phyloP scores from a whole-genome alignment of 176 grass and related monocot species.

The Oryza officinalis region DNA sequence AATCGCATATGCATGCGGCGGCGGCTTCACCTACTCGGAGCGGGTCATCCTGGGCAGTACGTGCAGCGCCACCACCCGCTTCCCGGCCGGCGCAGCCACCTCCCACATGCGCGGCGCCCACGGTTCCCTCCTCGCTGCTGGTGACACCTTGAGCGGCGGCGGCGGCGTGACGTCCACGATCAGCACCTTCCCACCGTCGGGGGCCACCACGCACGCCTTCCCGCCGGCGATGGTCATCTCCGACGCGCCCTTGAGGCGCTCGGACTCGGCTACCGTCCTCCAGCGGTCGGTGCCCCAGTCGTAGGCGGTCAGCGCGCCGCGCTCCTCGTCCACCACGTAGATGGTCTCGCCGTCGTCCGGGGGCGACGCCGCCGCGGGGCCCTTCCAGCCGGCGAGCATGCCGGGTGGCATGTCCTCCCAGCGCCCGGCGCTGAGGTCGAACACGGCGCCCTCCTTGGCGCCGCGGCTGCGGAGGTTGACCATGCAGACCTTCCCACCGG shows the following conservation, averaged over 20 bases:
- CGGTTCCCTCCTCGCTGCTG: not conserved
- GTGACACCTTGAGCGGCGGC: not conserved
- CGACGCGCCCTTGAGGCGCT: conserved; percentile 53
- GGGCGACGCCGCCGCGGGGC: conserved; percentile 35
- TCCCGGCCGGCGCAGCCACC: conserved; percentile 64
- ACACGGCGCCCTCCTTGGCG: conserved; percentile 65
- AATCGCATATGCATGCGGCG: not conserved
- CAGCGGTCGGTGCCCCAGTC: conserved; percentile 62
- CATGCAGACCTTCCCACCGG: conserved; percentile 82
- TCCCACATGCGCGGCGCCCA: conserved; percentile 44
- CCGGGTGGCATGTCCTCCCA: conserved; percentile 93
- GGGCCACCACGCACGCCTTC: conserved; percentile 49
- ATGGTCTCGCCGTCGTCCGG: conserved; percentile 22
- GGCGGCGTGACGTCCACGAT: conserved; percentile 45
- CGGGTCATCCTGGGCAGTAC: conserved; percentile 76
- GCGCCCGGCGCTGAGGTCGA: conserved; percentile 34
- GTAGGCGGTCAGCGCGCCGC: conserved; percentile 51
- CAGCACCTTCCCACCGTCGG: conserved; percentile 43
- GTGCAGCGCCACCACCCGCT: conserved; percentile 66
- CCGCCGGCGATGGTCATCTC: conserved; percentile 58
- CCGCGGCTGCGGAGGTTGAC: conserved; percentile 65
- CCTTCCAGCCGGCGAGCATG: conserved; percentile 75
- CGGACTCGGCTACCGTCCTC: conserved; percentile 44
- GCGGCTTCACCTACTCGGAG: conserved; percentile 22
- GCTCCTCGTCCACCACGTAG: conserved; percentile 66